Conservation (phyloP, 805 yeast species). For the Candida caryicola region DNA sequence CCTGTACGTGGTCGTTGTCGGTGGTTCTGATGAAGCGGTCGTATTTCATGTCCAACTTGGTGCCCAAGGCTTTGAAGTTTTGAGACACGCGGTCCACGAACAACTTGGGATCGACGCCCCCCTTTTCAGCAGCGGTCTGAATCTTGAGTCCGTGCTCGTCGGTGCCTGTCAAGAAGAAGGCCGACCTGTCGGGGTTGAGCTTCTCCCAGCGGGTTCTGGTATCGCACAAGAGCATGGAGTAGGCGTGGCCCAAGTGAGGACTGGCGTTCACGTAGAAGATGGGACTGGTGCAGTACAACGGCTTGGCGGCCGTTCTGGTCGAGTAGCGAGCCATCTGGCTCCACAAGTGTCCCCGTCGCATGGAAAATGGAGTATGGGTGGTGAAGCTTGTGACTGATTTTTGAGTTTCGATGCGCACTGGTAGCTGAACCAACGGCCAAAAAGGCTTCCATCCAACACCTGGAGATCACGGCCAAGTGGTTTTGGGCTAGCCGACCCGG, state of each 20-base stretch:
- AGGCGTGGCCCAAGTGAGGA: slow-evolving; percentile 93
- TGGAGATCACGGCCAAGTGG: too few relatives aligned
- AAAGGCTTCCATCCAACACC: neutral
- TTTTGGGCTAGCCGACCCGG: too few relatives aligned
- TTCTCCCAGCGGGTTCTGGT: slow-evolving; percentile 70
- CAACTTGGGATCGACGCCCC: slow-evolving; percentile 48
- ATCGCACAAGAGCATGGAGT: slow-evolving; percentile 84
- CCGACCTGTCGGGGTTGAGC: slow-evolving; percentile 29
- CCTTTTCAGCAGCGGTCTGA: slow-evolving; percentile 71
- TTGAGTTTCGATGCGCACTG: neutral
- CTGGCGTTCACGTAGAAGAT: slow-evolving; percentile 93
- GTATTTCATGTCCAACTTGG: slow-evolving; percentile 52
- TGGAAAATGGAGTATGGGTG: too few relatives aligned
- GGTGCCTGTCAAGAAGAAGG: slow-evolving; percentile 81
- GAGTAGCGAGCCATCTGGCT: neutral
- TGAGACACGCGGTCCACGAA: slow-evolving; percentile 71
- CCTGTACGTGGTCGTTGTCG: slow-evolving; percentile 67
- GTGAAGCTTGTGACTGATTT: too few relatives aligned
- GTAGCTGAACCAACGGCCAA: neutral
- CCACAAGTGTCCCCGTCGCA: neutral
- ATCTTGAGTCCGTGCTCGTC: slow-evolving; percentile 97
- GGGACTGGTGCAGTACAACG: slow-evolving; percentile 75
- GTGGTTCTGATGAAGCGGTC: slow-evolving; percentile 90
- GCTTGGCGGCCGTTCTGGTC: slow-evolving; percentile 12
- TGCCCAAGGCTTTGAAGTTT: slow-evolving; percentile 64